Evolutionary conservation across 1,284 basidiomycete genomes (phyloP).

Genomic region (Microbotryum scabiosae): DNA sequence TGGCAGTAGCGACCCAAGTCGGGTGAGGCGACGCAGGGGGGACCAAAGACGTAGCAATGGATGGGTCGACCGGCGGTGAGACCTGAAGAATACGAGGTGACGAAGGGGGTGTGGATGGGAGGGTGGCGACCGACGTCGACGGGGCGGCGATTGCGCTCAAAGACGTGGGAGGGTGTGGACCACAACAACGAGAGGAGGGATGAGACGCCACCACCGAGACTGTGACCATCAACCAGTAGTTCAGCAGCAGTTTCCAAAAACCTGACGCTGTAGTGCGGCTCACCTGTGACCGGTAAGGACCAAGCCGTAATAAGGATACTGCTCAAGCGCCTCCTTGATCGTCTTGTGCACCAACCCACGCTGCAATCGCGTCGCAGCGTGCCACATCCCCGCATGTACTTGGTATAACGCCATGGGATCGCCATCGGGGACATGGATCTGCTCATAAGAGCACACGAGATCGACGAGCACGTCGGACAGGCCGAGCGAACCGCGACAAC

Average conservation of each 20-base stretch:
- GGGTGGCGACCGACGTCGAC: constrained; percentile 35
- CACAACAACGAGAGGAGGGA: constrained; percentile 35
- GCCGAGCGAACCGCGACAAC: constrained; percentile 47
- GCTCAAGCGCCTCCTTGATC: constrained; percentile 41
- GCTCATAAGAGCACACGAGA: constrained; percentile 46
- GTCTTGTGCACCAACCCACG: constrained; percentile 45
- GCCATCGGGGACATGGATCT: constrained; percentile 42
- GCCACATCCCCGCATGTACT: constrained; percentile 48
- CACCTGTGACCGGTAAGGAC: constrained; percentile 42
- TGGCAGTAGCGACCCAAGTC: constrained; percentile 43
- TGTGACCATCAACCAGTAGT: constrained; percentile 30
- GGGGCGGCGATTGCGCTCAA: constrained; percentile 5
- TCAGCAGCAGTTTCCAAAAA: neutral
- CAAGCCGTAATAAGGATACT: constrained; percentile 45
- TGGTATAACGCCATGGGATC: constrained; percentile 41
- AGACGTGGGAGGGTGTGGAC: constrained; percentile 21
- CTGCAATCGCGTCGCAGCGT: constrained; percentile 43
- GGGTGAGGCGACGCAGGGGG: constrained; percentile 43
- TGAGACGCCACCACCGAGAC: constrained; percentile 47
- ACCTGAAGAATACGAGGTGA: constrained; percentile 43
- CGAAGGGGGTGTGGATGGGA: constrained; percentile 43
- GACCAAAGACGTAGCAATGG: constrained; percentile 43
- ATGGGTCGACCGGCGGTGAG: constrained; percentile 47
- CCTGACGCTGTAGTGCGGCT: neutral
- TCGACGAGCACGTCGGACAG: constrained; percentile 49